Percentiles rank a stretch among this genome's conserved stretches.
These are phyloP conservation scores for Moniliophthora roreri DNA, from an alignment of 1,284 basidiomycete genomes.

Conservation along the genomic window DNA sequence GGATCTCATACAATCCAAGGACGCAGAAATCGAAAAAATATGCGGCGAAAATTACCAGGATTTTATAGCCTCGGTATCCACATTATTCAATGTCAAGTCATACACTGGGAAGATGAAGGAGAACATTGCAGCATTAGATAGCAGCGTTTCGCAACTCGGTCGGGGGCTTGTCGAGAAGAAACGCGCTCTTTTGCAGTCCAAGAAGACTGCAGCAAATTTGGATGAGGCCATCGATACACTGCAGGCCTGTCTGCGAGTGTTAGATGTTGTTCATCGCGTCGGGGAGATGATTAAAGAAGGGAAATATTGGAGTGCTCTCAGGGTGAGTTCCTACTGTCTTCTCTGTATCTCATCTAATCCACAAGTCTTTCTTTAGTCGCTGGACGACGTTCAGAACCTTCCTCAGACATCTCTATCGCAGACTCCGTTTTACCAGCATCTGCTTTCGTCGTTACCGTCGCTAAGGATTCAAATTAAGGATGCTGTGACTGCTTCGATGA, in stretches of 20 bases:
- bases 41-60: conserved; percentile 97
- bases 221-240: conserved; percentile 96
- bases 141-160: conserved; percentile 77
- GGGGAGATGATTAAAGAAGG: conserved; percentile 90
- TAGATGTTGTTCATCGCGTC: conserved; percentile 95
- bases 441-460: conserved; percentile 90
- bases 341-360: conserved; percentile 20
- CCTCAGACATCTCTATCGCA: conserved; percentile 89
- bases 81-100: conserved; percentile 91
- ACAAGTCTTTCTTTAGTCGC: conserved; percentile 56
- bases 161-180: conserved; percentile 90
- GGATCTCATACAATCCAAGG: conserved; percentile 88
- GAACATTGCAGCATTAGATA: conserved; percentile 71
- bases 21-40: conserved; percentile 94
- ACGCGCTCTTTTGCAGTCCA: conserved; percentile 82
- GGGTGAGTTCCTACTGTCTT: conserved; percentile 62
- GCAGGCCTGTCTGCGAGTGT: conserved; percentile 87
- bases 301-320: conserved; percentile 94
- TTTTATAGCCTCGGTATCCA: conserved; percentile 95
- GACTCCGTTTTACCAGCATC: conserved; percentile 91
- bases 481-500: conserved; percentile 92
- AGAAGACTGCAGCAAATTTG: conserved; percentile 89
- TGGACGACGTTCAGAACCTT: conserved; percentile 92
- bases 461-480: conserved; percentile 88
- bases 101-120: conserved; percentile 83